Evolutionary conservation across 306 rosid genomes (phyloP).

Genomic region (Begonia fuchsioides): DNA sequence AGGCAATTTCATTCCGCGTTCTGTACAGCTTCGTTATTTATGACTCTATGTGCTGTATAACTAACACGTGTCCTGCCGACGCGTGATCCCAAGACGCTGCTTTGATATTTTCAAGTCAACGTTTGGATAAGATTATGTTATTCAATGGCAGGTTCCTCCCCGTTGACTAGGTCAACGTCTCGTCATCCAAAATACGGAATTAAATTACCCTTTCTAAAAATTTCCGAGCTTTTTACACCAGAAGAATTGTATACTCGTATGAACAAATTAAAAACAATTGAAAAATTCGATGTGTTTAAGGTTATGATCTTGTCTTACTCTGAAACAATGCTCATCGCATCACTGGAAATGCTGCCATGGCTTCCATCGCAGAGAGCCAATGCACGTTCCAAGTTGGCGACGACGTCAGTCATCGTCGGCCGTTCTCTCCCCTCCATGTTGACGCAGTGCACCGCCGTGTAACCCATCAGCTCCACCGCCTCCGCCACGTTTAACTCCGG

Average conservation of each 20-base stretch:
- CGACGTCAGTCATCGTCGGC: constrained; percentile 83
- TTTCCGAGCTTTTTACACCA: background rate
- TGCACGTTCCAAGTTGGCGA: constrained; percentile 64
- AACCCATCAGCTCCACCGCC: constrained; percentile 71
- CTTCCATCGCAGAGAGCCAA: constrained; percentile 38
- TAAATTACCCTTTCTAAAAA: constrained; percentile 15
- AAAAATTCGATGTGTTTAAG: constrained; percentile 16
- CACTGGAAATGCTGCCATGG: constrained; percentile 57
- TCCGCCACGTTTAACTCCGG: constrained; percentile 51
- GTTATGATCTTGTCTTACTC: constrained; percentile 22
- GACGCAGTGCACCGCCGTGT: constrained; percentile 72
- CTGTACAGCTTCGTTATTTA: too few species aligned
- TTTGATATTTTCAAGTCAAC: too few species aligned
- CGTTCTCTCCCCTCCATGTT: constrained; percentile 88
- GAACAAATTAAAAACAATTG: constrained; percentile 8
- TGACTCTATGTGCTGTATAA: background rate
- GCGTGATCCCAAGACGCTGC: too few species aligned
- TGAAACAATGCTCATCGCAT: constrained; percentile 41
- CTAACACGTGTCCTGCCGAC: too few species aligned
- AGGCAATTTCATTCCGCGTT: background rate
- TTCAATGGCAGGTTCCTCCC: too few species aligned
- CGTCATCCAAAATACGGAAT: background rate
- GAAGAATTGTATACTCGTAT: background rate
- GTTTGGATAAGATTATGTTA: too few species aligned
- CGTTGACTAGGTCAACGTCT: too few species aligned